These are phyloP conservation scores for Aspergillus transmontanensis DNA, from an alignment of 2,329 filamentous ascomycete species.

Conservation along the genomic window DNA sequence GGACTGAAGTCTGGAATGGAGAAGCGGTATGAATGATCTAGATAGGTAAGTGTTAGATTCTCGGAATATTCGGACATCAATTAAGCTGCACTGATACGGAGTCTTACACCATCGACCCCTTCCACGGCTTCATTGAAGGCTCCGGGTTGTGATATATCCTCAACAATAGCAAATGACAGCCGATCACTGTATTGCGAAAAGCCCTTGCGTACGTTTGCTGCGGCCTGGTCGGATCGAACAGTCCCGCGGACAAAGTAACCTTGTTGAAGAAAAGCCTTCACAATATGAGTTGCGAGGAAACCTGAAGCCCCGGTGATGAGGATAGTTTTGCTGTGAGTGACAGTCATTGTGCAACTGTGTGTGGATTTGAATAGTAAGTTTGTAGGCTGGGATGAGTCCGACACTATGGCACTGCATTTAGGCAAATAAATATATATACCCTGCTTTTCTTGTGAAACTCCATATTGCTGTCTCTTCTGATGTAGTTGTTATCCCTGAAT, in stretches of 20 bases:
- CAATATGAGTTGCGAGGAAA: neutral
- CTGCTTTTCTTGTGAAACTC: fast-evolving
- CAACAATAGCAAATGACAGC: neutral
- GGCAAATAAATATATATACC: no score
- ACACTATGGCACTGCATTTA: no score
- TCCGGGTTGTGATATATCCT: neutral
- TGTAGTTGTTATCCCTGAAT: no score
- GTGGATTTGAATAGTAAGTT: no score
- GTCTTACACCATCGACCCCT: neutral
- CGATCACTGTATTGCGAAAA: neutral
- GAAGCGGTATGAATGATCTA: neutral
- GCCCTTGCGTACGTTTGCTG: neutral
- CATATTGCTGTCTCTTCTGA: no score
- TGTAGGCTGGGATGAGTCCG: no score
- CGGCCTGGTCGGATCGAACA: neutral
- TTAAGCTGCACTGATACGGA: no score
- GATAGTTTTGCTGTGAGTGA: neutral
- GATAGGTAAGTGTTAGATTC: no score
- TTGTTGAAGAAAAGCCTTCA: neutral
- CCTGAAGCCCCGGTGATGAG: neutral
- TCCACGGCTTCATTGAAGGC: neutral
- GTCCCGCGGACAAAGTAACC: neutral
- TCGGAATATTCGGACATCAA: no score
- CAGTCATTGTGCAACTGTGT: no score
- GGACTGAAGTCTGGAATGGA: neutral